Conservation (phyloP, 169 alveolate species). For the Besnoitia besnoiti region DNA sequence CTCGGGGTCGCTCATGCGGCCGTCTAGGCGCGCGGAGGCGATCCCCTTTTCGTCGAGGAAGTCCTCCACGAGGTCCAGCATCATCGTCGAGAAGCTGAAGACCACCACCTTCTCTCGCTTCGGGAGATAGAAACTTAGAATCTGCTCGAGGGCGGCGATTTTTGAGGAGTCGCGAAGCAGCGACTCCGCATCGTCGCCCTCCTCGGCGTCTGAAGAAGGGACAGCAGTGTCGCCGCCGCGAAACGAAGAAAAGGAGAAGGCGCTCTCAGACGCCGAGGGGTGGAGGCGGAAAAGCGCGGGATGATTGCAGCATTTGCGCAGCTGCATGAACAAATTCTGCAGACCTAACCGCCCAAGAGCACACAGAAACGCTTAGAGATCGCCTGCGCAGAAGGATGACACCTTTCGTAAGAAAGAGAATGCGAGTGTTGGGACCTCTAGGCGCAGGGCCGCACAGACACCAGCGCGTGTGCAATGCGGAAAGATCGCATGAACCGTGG, state of each 20-base stretch:
- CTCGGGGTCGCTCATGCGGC: conserved; percentile 14
- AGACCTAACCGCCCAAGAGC: not conserved
- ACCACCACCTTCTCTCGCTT: conserved; percentile 16
- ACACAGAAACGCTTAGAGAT: not conserved
- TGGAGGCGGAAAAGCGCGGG: conserved; percentile 83
- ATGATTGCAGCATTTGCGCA: conserved; percentile 93
- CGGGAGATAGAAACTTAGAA: not conserved
- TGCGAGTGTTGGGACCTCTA: too few relatives aligned
- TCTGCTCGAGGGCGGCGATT: not conserved
- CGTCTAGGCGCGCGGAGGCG: conserved; percentile 32
- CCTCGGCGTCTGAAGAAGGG: conserved; percentile 64
- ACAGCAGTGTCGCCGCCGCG: not conserved
- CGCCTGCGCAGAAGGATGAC: too few relatives aligned
- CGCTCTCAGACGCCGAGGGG: not conserved
- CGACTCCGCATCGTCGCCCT: not conserved
- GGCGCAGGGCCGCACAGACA: too few relatives aligned
- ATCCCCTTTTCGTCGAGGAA: conserved; percentile 14
- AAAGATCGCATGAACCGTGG: too few relatives aligned
- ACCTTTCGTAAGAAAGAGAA: too few relatives aligned
- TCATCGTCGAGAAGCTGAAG: conserved; percentile 10
- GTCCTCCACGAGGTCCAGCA: conserved; percentile 42
- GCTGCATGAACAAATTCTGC: conserved; percentile 88
- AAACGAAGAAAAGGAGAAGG: not conserved
- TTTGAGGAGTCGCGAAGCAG: conserved; percentile 30
- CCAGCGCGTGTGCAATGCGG: too few relatives aligned